A percentile compares a stretch with the other conserved stretches of the same genome.
Evolutionary conservation across 495 filamentous ascomycete genomes (phyloP).

Genomic region (Neurospora sp.): DNA sequence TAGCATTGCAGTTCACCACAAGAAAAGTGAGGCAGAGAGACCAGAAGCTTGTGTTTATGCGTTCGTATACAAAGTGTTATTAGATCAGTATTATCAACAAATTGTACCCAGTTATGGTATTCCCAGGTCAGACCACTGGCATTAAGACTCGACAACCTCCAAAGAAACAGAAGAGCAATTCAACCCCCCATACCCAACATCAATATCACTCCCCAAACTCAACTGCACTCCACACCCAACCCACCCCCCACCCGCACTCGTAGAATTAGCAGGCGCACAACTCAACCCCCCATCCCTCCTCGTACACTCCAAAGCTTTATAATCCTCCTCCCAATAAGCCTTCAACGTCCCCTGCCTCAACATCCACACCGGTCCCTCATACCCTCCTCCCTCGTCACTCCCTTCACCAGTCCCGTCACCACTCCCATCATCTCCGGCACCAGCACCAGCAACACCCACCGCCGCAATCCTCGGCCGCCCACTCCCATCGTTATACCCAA

Average conservation of each 20-base stretch:
- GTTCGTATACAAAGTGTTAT: no score
- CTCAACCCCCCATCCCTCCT: not conserved
- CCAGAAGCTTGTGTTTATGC: no score
- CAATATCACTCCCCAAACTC: not conserved
- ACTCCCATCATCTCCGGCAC: not conserved
- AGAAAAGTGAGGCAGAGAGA: no score
- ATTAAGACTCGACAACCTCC: not conserved
- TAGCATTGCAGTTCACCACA: no score
- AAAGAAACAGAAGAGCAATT: slow-evolving; percentile 6
- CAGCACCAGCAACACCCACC: slow-evolving; percentile 8
- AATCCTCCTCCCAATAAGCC: not conserved
- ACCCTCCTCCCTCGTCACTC: not conserved
- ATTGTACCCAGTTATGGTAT: no score
- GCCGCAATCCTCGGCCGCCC: slow-evolving; percentile 3
- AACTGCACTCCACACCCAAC: slow-evolving; percentile 11
- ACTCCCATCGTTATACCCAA: slow-evolving; percentile 4
- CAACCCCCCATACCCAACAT: no score
- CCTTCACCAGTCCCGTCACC: not conserved
- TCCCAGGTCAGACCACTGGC: no score
- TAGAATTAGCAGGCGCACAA: slow-evolving; percentile 1
- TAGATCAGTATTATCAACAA: no score
- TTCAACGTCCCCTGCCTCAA: not conserved
- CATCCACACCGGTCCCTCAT: not conserved
- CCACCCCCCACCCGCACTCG: slow-evolving; percentile 1
- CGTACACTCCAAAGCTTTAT: slow-evolving; percentile 7